Conservation (phyloP, 345 rosid species). For the Carallia brachiata region DNA sequence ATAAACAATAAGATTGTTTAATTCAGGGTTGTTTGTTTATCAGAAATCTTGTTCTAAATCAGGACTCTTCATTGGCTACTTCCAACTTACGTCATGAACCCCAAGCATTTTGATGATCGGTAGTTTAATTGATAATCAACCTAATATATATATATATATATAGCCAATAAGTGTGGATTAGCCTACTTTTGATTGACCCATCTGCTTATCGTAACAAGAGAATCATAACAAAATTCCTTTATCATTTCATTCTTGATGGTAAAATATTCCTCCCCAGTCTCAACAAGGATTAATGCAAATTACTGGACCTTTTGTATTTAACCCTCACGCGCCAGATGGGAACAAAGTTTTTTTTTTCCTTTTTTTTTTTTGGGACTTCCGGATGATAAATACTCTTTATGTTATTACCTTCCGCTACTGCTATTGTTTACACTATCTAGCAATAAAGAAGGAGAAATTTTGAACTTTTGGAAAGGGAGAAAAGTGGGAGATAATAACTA, state of each 20-base stretch:
- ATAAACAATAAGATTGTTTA: no score
- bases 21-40: neutral
- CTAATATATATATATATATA: neutral
- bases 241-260: no score
- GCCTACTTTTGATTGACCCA: neutral
- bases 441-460: neutral
- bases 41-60: neutral
- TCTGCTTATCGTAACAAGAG: neutral
- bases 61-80: neutral
- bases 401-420: slow-evolving; percentile 8
- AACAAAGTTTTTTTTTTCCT: no score
- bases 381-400: slow-evolving; percentile 11
- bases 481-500: slow-evolving; percentile 7
- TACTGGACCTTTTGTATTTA: no score
- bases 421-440: slow-evolving; percentile 3
- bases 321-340: no score
- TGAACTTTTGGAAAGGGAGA: neutral
- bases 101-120: neutral
- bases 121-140: neutral
- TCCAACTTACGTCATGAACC: slow-evolving; percentile 13
- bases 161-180: neutral
- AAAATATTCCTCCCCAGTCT: no score
- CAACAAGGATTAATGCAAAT: no score
- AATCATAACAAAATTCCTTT: no score
- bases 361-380: neutral